phyloP scores from a whole-genome alignment of 257 asterid genomes.

The Fraxinus americana region DNA sequence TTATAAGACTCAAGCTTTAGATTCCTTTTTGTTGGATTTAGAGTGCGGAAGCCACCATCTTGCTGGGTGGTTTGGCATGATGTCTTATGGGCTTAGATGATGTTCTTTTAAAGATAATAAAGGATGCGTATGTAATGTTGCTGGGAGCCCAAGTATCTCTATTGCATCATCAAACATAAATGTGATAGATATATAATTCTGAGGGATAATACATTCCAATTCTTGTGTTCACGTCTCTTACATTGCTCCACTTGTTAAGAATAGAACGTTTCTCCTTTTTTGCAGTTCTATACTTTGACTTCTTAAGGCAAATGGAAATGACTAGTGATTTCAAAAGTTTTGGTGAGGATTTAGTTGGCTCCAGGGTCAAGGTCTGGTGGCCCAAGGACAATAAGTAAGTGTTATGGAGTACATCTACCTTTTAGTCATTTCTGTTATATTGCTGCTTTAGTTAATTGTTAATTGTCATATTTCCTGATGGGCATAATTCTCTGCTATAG shows the following conservation, averaged over 20 bases:
- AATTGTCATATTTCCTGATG: not conserved
- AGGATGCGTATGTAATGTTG: not conserved
- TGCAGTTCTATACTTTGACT: not conserved
- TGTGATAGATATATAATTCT: not conserved
- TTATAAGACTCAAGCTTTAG: not conserved
- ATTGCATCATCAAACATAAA: not conserved
- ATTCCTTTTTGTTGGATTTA: not conserved
- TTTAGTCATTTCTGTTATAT: not conserved
- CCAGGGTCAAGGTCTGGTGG: conserved; percentile 59
- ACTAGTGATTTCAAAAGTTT: conserved; percentile 24
- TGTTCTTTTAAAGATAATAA: not conserved
- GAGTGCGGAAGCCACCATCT: not conserved
- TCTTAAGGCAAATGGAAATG: conserved; percentile 36
- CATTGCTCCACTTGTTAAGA: not conserved
- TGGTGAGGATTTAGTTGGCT: conserved; percentile 50
- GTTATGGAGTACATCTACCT: conserved; percentile 7
- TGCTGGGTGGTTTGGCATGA: not conserved
- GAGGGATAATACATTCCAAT: not conserved
- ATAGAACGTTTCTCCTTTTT: not conserved
- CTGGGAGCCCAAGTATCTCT: not conserved
- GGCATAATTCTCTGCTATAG: conserved; percentile 1
- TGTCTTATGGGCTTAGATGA: not conserved
- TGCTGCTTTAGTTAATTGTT: not conserved
- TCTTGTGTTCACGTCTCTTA: not conserved
- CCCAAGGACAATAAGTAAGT: conserved; percentile 55